Conservation (phyloP, 441 rosid species). For the Gossypium aridum region DNA sequence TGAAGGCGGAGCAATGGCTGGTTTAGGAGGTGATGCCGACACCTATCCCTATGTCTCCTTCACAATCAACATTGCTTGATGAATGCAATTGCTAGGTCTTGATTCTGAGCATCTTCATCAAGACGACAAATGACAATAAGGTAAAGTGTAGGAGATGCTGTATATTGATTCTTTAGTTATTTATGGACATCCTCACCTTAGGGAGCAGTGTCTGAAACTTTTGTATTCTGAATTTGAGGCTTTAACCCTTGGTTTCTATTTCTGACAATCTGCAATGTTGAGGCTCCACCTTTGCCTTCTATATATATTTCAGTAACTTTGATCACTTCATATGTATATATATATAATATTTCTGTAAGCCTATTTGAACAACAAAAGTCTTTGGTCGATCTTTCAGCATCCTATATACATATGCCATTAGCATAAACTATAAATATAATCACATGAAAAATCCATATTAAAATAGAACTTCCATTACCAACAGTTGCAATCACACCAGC, state of each 20-base stretch:
- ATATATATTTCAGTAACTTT: neutral
- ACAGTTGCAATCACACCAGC: slow-evolving; percentile 22
- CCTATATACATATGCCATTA: too few relatives aligned
- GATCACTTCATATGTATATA: neutral
- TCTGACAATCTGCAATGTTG: neutral
- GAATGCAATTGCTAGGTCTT: neutral
- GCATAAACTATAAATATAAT: too few relatives aligned
- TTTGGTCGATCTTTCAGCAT: too few relatives aligned
- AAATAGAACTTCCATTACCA: too few relatives aligned
- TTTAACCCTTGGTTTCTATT: neutral
- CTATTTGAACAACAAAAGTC: too few relatives aligned
- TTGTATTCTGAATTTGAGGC: neutral
- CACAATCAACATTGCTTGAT: slow-evolving; percentile 59
- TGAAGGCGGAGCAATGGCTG: slow-evolving; percentile 68
- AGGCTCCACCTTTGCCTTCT: neutral
- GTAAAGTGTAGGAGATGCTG: neutral
- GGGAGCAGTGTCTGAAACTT: neutral
- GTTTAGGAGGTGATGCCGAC: slow-evolving; percentile 78
- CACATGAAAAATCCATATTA: too few relatives aligned
- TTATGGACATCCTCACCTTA: neutral
- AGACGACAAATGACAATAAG: neutral
- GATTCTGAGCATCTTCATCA: slow-evolving; percentile 5
- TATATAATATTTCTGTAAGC: neutral
- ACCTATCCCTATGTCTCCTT: slow-evolving; percentile 75
- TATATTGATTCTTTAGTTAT: neutral